Conservation (phyloP, 2,329 filamentous ascomycete species). For the Coleophoma crateriformis region DNA sequence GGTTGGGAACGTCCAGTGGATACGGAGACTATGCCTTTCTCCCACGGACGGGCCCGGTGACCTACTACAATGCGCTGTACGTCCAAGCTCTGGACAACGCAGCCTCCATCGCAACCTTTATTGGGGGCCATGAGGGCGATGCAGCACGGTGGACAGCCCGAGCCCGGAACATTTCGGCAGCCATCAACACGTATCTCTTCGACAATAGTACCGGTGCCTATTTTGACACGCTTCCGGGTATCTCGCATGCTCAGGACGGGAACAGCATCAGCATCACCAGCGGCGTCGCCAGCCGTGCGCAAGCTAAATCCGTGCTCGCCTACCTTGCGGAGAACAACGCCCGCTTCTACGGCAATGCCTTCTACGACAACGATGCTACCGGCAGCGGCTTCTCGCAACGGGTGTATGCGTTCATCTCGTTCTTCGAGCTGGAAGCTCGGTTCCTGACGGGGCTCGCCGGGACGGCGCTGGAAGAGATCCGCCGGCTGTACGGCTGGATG, state of each 20-base stretch:
- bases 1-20: conserved; percentile 23
- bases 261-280: conserved; percentile 41
- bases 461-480: conserved; percentile 38
- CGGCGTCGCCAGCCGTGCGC: conserved; percentile 24
- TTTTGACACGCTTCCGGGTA: conserved; percentile 28
- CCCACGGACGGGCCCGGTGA: conserved; percentile 38
- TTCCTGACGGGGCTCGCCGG: conserved; percentile 30
- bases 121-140: conserved; percentile 25
- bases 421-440: conserved; percentile 45
- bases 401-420: conserved; percentile 47
- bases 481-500: conserved; percentile 46
- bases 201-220: conserved; percentile 37
- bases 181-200: conserved; percentile 31
- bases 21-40: conserved; percentile 49
- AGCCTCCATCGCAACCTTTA: conserved; percentile 32
- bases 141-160: conserved; percentile 33
- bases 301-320: conserved; percentile 29
- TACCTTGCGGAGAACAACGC: conserved; percentile 33
- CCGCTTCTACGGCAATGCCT: conserved; percentile 42
- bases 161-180: conserved; percentile 27
- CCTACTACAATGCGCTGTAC: conserved; percentile 48
- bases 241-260: conserved; percentile 42
- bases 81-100: conserved; percentile 38
- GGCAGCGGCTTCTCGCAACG: conserved; percentile 32
- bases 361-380: conserved; percentile 41